Evolutionary conservation across 108 stramenopile genomes (phyloP).

Genomic region (Cyclostephanos tholiformis): DNA sequence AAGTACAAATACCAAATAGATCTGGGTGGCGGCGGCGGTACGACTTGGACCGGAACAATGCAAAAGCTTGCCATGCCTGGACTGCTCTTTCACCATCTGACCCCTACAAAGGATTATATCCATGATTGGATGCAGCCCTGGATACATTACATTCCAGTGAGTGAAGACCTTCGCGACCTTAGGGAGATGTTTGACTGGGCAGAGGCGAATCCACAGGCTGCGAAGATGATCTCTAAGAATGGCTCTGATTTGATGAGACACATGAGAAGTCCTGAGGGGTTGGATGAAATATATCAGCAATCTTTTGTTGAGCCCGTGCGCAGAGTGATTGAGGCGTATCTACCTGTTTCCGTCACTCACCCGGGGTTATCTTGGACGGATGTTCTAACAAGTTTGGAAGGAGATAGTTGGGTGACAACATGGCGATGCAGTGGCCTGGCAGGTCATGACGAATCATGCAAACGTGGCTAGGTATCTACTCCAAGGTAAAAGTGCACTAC

Average conservation of each 20-base stretch:
- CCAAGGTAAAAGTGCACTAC: too few relatives aligned
- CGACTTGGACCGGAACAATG: conserved; percentile 55
- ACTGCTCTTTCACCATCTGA: conserved; percentile 49
- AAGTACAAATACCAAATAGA: conserved; percentile 57
- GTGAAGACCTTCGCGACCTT: conserved; percentile 28
- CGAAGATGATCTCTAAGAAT: conserved; percentile 13
- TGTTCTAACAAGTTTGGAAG: too few relatives aligned
- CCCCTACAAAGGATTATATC: conserved; percentile 47
- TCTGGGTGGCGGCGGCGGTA: conserved; percentile 59
- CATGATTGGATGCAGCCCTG: conserved; percentile 36
- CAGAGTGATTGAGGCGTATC: conserved; percentile 21
- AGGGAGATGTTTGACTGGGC: conserved; percentile 34
- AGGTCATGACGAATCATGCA: too few relatives aligned
- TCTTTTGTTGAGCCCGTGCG: conserved; percentile 16
- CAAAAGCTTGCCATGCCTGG: conserved; percentile 52
- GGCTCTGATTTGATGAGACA: conserved; percentile 13
- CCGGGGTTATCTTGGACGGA: neutral
- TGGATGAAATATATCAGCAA: conserved; percentile 14
- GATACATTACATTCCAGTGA: conserved; percentile 49
- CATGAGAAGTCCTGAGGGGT: conserved; percentile 10
- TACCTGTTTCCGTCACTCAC: too few relatives aligned
- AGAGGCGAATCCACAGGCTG: conserved; percentile 19
- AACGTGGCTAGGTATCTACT: too few relatives aligned
- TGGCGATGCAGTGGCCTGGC: too few relatives aligned
- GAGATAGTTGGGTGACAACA: too few relatives aligned